phyloP scores from a whole-genome alignment of 2,329 filamentous ascomycete genomes.

The Botrytis paeoniae region DNA sequence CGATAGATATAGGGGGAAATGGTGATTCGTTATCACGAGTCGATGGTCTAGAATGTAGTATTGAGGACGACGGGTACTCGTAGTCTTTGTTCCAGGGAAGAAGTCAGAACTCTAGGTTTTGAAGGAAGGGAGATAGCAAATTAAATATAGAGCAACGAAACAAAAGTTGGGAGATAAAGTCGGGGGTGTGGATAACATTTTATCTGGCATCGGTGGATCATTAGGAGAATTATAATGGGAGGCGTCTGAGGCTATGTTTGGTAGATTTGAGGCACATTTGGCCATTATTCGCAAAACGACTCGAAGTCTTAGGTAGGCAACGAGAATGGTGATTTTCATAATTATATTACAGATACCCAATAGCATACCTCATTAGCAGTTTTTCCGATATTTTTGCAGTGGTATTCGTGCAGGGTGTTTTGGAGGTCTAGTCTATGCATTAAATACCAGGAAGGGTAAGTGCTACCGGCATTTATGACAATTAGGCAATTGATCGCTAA shows the following conservation, averaged over 20 bases:
- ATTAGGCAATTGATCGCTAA: constrained; percentile 4
- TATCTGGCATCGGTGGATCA: not conserved
- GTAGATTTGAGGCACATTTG: not conserved
- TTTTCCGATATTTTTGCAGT: not conserved
- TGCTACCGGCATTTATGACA: not conserved
- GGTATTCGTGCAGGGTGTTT: not conserved
- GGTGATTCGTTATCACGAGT: not conserved
- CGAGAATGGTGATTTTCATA: not conserved
- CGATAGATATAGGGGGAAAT: not conserved
- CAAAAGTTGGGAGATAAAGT: not conserved
- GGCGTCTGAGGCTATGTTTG: not conserved
- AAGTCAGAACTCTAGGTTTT: not conserved
- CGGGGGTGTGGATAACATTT: not conserved
- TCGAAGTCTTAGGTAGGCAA: not conserved
- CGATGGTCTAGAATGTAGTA: not conserved
- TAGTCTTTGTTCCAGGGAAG: not conserved
- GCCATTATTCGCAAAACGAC: not conserved
- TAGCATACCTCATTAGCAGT: not conserved
- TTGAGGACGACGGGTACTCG: not conserved
- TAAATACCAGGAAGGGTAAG: not conserved
- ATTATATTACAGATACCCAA: not conserved
- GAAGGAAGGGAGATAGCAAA: not conserved
- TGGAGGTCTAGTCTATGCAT: not conserved
- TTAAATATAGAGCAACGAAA: not conserved
- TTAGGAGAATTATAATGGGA: not conserved